Base-by-base conservation (phyloP, 208 protist genomes). In the Crithidia fasciculata region DNA sequence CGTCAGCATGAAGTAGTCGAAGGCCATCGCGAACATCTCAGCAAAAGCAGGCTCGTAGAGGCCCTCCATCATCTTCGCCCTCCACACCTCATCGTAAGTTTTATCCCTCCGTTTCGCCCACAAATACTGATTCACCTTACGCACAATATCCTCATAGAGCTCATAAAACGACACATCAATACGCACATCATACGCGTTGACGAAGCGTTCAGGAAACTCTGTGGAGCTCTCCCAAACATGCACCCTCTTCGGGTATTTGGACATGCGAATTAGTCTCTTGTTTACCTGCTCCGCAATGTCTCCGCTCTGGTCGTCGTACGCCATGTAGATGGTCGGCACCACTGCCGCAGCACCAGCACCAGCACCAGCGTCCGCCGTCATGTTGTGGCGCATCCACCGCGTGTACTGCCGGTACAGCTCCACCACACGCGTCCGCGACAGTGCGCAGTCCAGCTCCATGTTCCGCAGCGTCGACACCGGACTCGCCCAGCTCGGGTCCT, bases 371-470 rank as follows among this genome's bases (percentile, higher is more conserved):
- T 37, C 43, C 60, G 9, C 36, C 40, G 50, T 55, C 50, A 55
- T 55, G 54, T 58, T 58, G 16, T 50, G 13, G 3, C 49, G 62
- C 62, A 67, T 13, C 62, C 49, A 57, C 37, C 5, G 10, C 10
- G 41, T 45, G 62, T 67, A 56, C 49, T 67, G 62, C 12, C 36
- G n/a, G 62, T 67, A 67, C 49, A 67, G 37, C 16, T 67, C 36
- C 5, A 56, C 3, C 9, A 67, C 2, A 13, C 49, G 5, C 16
- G 15, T 41, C 49, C 19, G 5, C 8, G 49, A 57, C 62, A 67
- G 16, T 3, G 4, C 15, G 49, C 62, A 67, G 49, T 67, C 62
- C 16, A 45, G 49, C 8, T 16, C 13, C 10, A 67, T 16, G 19
- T 18, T 18, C n/a, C 8, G 47, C 10, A 43, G 4, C 15, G 62